These are phyloP conservation scores for Periglandula ipomoeae DNA, from an alignment of 2,329 filamentous ascomycete species.

Conservation along the genomic window DNA sequence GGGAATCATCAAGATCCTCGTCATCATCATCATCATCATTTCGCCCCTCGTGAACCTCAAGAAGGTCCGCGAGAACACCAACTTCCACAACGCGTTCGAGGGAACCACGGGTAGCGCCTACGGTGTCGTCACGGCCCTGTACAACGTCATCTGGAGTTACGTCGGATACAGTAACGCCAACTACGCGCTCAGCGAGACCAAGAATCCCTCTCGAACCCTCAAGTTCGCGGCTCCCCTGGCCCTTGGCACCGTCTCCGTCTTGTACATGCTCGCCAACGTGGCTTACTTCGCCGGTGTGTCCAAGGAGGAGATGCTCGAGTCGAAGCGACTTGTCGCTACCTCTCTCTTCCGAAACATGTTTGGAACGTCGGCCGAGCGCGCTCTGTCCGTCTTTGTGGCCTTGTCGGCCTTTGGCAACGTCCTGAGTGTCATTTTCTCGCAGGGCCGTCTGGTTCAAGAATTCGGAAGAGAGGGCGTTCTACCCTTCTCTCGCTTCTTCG, in stretches of 20 bases:
- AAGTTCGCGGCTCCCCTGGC: constrained; percentile 56
- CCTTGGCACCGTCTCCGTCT: constrained; percentile 45
- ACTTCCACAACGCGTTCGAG: constrained; percentile 54
- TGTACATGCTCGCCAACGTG: constrained; percentile 60
- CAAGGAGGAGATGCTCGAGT: constrained; percentile 41
- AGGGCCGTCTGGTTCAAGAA: constrained; percentile 57
- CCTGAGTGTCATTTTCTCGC: constrained; percentile 58
- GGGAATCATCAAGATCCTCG: constrained; percentile 55
- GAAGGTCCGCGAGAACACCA: constrained; percentile 48
- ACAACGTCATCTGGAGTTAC: constrained; percentile 65
- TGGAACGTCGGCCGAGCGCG: constrained; percentile 44
- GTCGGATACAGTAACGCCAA: constrained; percentile 62
- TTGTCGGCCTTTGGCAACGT: constrained; percentile 61
- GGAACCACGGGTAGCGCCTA: constrained; percentile 59
- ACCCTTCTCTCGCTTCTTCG: constrained; percentile 53
- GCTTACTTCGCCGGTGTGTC: constrained; percentile 55
- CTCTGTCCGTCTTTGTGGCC: constrained; percentile 56
- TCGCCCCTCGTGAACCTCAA: constrained; percentile 52
- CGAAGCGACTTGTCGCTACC: constrained; percentile 43
- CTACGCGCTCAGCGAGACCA: constrained; percentile 56
- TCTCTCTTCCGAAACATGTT: constrained; percentile 49
- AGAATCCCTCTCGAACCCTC: constrained; percentile 54
- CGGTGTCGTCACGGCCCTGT: constrained; percentile 58
- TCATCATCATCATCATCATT: constrained; percentile 57
- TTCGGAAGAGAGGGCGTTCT: constrained; percentile 58